Percentiles rank a stretch among this genome's conserved stretches.
Conservation (phyloP, 768 basidiomycete species). For the Boletus rubroflammeus region DNA sequence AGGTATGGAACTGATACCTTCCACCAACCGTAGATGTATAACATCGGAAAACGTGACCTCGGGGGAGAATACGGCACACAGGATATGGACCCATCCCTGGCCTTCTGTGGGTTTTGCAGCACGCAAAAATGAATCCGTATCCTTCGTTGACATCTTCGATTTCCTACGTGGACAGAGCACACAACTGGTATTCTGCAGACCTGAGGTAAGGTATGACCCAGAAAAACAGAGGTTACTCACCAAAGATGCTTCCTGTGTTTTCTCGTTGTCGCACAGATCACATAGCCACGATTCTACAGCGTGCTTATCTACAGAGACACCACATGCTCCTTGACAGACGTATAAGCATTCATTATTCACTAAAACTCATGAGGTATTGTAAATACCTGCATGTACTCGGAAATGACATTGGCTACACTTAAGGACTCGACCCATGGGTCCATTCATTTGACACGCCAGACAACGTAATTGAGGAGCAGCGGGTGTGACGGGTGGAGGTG, state of each 20-base stretch:
- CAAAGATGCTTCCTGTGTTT: constrained; percentile 75
- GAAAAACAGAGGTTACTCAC: constrained; percentile 40
- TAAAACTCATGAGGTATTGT: not conserved
- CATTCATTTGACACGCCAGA: constrained; percentile 68
- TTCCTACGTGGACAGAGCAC: constrained; percentile 69
- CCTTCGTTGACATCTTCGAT: constrained; percentile 38
- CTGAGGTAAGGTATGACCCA: not conserved
- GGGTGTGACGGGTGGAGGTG: constrained; percentile 58
- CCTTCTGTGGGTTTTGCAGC: constrained; percentile 90
- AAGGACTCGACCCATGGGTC: constrained; percentile 72
- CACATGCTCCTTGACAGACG: constrained; percentile 52
- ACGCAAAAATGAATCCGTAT: constrained; percentile 63
- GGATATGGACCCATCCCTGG: constrained; percentile 86
- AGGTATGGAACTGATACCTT: constrained; percentile 77
- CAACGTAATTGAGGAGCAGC: constrained; percentile 66
- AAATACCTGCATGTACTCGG: constrained; percentile 70
- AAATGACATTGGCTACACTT: constrained; percentile 80
- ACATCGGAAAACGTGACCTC: constrained; percentile 85
- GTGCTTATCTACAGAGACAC: constrained; percentile 61
- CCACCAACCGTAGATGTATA: constrained; percentile 67
- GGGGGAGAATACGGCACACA: constrained; percentile 85
- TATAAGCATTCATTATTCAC: constrained; percentile 2
- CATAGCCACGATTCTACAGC: constrained; percentile 77
- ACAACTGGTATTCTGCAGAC: constrained; percentile 70
- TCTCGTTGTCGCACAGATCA: constrained; percentile 84